Percentiles rank a stretch among this genome's conserved stretches.
Conservation (phyloP, 169 alveolate genomes). For the Plasmodium adleri region DNA sequence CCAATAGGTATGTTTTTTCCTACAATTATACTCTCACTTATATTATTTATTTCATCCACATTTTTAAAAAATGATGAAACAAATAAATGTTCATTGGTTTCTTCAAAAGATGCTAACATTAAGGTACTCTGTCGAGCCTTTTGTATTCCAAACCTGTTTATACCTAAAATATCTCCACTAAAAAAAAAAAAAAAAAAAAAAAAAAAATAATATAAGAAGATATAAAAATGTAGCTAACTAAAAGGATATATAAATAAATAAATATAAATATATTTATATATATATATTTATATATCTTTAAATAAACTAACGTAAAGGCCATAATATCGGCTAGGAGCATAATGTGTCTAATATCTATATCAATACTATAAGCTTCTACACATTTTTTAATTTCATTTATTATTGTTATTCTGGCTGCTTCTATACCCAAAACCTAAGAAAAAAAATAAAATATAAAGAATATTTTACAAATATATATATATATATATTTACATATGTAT, state of each 20-base stretch:
- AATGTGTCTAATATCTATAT: conserved; percentile 97
- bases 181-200: not conserved
- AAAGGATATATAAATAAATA: not conserved
- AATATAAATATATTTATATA: no score
- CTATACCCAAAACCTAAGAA: conserved; percentile 93
- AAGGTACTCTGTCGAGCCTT: conserved; percentile 98
- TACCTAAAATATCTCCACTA: conserved; percentile 96
- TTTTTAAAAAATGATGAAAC: conserved; percentile 96
- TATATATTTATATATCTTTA: no score
- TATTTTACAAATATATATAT: not conserved
- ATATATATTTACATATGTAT: not conserved
- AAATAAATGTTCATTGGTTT: conserved; percentile 97
- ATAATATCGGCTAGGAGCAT: conserved; percentile 97
- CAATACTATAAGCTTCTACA: conserved; percentile 94
- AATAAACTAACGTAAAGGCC: conserved; percentile 93
- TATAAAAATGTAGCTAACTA: not conserved
- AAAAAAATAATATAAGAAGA: conserved; percentile 11
- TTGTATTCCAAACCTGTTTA: conserved; percentile 97
- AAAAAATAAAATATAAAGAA: not conserved
- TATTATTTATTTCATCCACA: conserved; percentile 94
- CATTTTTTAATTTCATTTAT: conserved; percentile 95
- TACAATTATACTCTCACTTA: conserved; percentile 97
- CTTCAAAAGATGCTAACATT: conserved; percentile 99
- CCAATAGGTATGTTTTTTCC: conserved; percentile 97
- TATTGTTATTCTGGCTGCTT: conserved; percentile 97